Percentiles rank a stretch among this genome's conserved stretches.
These are phyloP conservation scores for Neovahlkampfia damariscottae DNA, from an alignment of 78 protist species.

Conservation along the genomic window DNA sequence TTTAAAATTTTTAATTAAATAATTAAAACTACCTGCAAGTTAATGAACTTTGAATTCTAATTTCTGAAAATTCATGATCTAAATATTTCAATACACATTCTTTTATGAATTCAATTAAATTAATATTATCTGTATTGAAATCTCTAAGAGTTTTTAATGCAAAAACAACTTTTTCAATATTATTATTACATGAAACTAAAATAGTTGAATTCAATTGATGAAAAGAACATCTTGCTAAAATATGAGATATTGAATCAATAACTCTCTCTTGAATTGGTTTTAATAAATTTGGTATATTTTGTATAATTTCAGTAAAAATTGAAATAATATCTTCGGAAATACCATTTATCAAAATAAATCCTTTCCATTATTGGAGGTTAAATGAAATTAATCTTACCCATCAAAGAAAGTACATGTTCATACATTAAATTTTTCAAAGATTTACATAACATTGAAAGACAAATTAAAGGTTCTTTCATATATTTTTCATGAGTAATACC, in stretches of 20 bases:
- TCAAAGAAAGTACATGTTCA: too few species aligned
- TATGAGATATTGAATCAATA: background rate
- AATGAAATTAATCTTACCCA: too few species aligned
- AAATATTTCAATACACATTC: conserved; percentile 46
- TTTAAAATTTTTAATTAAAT: conserved; percentile 43
- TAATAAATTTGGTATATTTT: background rate
- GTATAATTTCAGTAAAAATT: background rate
- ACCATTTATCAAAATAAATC: conserved; percentile 17
- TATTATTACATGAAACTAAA: background rate
- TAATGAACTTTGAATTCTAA: too few species aligned
- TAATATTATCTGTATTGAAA: conserved; percentile 55
- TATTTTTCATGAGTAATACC: too few species aligned
- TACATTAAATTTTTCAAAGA: too few species aligned
- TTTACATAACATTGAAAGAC: too few species aligned
- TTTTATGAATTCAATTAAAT: conserved; percentile 38
- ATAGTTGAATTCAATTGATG: background rate
- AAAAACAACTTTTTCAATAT: background rate
- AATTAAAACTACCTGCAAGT: too few species aligned
- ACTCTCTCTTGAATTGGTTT: background rate
- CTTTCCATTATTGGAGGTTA: background rate
- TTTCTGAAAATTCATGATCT: conserved; percentile 28
- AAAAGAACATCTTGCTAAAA: background rate
- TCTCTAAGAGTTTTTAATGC: conserved; percentile 45
- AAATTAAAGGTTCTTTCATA: too few species aligned
- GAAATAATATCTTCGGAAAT: background rate